A percentile compares a stretch with the other conserved stretches of the same genome.
phyloP scores from a whole-genome alignment of 2,329 filamentous ascomycete genomes.

The Aschersonia sp. region DNA sequence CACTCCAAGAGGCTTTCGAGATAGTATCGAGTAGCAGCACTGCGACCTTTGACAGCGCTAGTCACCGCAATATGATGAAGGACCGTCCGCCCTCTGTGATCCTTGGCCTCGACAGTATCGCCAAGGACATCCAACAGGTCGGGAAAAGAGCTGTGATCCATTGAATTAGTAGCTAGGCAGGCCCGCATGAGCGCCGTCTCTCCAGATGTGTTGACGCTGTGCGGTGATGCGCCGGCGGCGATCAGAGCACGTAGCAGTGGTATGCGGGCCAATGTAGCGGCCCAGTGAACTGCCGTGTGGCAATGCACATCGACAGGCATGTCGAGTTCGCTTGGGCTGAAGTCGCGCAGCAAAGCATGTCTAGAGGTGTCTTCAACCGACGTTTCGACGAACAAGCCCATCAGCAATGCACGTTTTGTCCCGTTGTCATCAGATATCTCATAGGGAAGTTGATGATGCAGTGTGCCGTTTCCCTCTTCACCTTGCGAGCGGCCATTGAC shows the following conservation, averaged over 20 bases:
- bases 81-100: slow-evolving; percentile 80
- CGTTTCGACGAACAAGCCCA: slow-evolving; percentile 70
- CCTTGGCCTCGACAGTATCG: slow-evolving; percentile 78
- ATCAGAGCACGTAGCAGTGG: slow-evolving; percentile 71
- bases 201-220: slow-evolving; percentile 74
- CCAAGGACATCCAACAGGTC: slow-evolving; percentile 81
- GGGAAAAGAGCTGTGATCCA: slow-evolving; percentile 81
- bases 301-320: slow-evolving; percentile 81
- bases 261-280: slow-evolving; percentile 79
- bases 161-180: slow-evolving; percentile 84
- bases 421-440: slow-evolving; percentile 53
- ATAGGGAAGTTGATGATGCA: slow-evolving; percentile 50
- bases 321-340: slow-evolving; percentile 73
- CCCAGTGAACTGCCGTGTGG: slow-evolving; percentile 92
- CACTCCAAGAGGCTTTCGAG: slow-evolving; percentile 89
- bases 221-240: slow-evolving; percentile 71
- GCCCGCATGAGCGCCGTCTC: slow-evolving; percentile 91
- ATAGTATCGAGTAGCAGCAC: slow-evolving; percentile 87
- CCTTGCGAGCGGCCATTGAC: slow-evolving; percentile 26
- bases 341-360: slow-evolving; percentile 61
- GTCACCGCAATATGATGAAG: slow-evolving; percentile 94
- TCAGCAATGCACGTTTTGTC: slow-evolving; percentile 66
- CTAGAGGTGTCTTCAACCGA: slow-evolving; percentile 55
- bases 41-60: slow-evolving; percentile 86
- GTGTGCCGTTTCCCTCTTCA: slow-evolving; percentile 35